These are phyloP conservation scores for Aspergillus vadensis DNA, from an alignment of 2,329 filamentous ascomycete genomes.

Conservation along the genomic window DNA sequence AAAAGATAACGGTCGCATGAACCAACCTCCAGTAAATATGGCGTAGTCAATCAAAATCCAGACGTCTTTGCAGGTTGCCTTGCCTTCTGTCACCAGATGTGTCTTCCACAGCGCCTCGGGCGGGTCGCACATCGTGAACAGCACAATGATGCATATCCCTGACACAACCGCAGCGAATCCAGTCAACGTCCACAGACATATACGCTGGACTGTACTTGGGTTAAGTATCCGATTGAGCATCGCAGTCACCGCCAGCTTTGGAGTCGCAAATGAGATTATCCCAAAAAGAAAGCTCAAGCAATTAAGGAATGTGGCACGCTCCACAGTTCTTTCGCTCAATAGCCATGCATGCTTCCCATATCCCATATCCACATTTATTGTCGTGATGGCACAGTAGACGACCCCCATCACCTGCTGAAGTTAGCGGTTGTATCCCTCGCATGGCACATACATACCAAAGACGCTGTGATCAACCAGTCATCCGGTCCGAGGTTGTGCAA, in stretches of 20 bases:
- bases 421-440: neutral
- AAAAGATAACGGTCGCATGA: too few species aligned
- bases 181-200: slow-evolving; percentile 32
- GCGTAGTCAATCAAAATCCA: slow-evolving; percentile 41
- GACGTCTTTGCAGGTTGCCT: slow-evolving; percentile 39
- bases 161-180: slow-evolving; percentile 34
- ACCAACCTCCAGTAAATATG: slow-evolving; percentile 43
- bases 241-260: slow-evolving; percentile 32
- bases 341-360: slow-evolving; percentile 44
- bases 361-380: slow-evolving; percentile 39
- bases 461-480: slow-evolving; percentile 41
- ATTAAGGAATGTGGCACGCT: slow-evolving; percentile 29
- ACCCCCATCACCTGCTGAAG: slow-evolving; percentile 14
- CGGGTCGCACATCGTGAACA: slow-evolving; percentile 50
- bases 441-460: slow-evolving; percentile 28
- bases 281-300: slow-evolving; percentile 31
- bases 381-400: slow-evolving; percentile 29
- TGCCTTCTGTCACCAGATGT: slow-evolving; percentile 27
- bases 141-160: slow-evolving; percentile 41
- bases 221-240: slow-evolving; percentile 33
- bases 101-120: slow-evolving; percentile 43
- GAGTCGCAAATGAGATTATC: slow-evolving; percentile 32
- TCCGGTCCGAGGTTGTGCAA: slow-evolving; percentile 40
- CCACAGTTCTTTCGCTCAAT: slow-evolving; percentile 33
- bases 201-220: slow-evolving; percentile 21